Evolutionary conservation across 1,284 basidiomycete genomes (phyloP).

Genomic region (Apiotrichum mycotoxinovorans): DNA sequence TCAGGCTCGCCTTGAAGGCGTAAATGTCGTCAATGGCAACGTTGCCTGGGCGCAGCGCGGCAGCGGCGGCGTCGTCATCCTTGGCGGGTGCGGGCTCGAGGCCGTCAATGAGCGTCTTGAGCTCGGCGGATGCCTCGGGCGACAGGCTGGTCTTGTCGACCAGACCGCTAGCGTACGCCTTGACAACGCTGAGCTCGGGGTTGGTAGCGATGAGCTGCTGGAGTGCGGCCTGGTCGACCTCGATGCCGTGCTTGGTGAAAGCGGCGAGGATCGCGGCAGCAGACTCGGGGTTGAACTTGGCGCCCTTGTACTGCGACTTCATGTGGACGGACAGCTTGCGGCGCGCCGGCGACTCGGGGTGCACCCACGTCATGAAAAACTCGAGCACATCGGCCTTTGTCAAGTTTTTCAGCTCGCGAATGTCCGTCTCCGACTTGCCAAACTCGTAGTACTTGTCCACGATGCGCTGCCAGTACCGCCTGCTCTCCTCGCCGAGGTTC

Average conservation of each 20-base stretch:
- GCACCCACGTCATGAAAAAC: slow-evolving; percentile 67
- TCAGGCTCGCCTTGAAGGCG: slow-evolving; percentile 65
- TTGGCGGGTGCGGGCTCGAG: slow-evolving; percentile 54
- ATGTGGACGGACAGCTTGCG: slow-evolving; percentile 80
- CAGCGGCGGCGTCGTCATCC: slow-evolving; percentile 52
- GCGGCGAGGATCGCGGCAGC: slow-evolving; percentile 62
- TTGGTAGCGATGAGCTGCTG: slow-evolving; percentile 54
- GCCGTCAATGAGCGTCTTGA: slow-evolving; percentile 57
- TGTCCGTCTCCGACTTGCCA: slow-evolving; percentile 63
- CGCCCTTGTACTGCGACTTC: slow-evolving; percentile 56
- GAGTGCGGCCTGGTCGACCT: slow-evolving; percentile 54
- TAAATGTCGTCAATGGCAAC: slow-evolving; percentile 66
- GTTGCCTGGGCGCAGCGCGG: slow-evolving; percentile 55
- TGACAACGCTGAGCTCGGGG: slow-evolving; percentile 56
- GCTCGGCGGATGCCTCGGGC: slow-evolving; percentile 53
- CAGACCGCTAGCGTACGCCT: slow-evolving; percentile 58
- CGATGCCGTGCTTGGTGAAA: slow-evolving; percentile 57
- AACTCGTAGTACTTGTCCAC: slow-evolving; percentile 75
- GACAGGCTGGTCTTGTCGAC: slow-evolving; percentile 43
- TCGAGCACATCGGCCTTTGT: slow-evolving; percentile 74
- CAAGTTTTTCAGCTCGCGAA: slow-evolving; percentile 60
- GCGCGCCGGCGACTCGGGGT: slow-evolving; percentile 65
- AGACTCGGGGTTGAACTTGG: slow-evolving; percentile 63
- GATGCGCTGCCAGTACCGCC: slow-evolving; percentile 67
- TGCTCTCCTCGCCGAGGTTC: slow-evolving; percentile 64